Evolutionary conservation across 805 yeast species (phyloP).

Genomic region (Yamadazyma scolyti): DNA sequence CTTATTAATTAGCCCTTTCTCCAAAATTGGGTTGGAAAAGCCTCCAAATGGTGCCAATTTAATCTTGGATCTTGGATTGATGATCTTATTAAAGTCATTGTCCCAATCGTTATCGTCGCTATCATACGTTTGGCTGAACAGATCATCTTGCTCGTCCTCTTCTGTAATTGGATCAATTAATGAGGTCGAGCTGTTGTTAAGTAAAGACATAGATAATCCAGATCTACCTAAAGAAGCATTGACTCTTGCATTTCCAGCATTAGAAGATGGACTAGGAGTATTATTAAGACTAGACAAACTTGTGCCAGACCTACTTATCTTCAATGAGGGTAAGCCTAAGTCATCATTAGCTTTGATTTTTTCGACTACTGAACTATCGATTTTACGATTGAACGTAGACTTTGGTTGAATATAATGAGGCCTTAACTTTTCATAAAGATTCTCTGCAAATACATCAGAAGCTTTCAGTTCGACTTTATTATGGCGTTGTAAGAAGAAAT

Average conservation of each 20-base stretch:
- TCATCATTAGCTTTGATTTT: conserved; percentile 26
- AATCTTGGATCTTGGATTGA: conserved; percentile 21
- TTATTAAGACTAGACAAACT: conserved; percentile 15
- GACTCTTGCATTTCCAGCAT: conserved; percentile 9
- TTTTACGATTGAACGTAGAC: conserved; percentile 29
- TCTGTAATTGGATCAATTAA: conserved; percentile 20
- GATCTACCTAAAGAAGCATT: conserved; percentile 14
- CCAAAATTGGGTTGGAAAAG: conserved; percentile 58
- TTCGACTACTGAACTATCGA: conserved; percentile 34
- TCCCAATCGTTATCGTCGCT: conserved; percentile 16
- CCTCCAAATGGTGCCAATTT: conserved; percentile 70
- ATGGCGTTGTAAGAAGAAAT: conserved; percentile 9
- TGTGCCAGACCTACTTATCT: conserved; percentile 27
- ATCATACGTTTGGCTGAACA: conserved; percentile 5
- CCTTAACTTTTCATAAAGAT: conserved; percentile 19
- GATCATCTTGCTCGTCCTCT: conserved; percentile 18
- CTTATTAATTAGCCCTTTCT: conserved; percentile 38
- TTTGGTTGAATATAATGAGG: conserved; percentile 44
- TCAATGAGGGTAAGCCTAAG: conserved; percentile 32
- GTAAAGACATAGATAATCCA: conserved; percentile 13
- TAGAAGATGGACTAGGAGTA: conserved; percentile 3
- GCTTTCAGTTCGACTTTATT: not conserved
- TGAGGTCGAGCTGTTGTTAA: conserved; percentile 27
- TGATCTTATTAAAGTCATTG: conserved; percentile 22
- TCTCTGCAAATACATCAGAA: conserved; percentile 17